Conservation (phyloP, 1,139 yeast species). For the Eremothecium cymbalariae region DNA sequence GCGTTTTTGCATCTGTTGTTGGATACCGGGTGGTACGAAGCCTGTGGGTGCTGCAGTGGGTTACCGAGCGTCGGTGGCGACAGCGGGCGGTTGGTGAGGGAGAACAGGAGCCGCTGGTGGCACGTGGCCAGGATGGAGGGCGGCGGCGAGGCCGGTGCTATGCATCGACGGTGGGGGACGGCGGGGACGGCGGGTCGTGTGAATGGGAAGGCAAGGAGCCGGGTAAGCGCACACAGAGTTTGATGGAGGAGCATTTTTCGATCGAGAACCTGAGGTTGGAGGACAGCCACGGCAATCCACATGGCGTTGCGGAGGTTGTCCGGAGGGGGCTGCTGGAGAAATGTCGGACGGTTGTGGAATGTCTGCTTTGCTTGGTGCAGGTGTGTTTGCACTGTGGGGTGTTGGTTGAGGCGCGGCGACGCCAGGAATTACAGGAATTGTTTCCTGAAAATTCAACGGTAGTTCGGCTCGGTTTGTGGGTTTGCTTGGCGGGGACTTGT, state of each 20-base stretch:
- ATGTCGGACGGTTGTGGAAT: conserved; percentile 16
- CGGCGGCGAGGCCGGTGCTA: background rate
- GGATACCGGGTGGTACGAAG: conserved; percentile 8
- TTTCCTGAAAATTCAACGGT: conserved; percentile 33
- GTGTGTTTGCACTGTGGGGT: conserved; percentile 8
- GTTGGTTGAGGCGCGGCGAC: conserved; percentile 30
- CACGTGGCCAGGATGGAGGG: conserved; percentile 4
- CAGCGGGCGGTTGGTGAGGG: conserved; percentile 10
- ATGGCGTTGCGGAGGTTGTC: conserved; percentile 18
- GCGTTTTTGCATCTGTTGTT: conserved; percentile 6
- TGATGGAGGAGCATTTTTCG: conserved; percentile 23
- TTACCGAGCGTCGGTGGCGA: conserved; percentile 10
- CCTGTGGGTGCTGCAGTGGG: conserved; percentile 11
- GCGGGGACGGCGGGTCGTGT: background rate
- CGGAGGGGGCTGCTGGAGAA: conserved; percentile 17
- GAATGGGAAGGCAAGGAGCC: background rate
- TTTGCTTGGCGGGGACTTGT: conserved; percentile 45
- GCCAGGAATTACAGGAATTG: conserved; percentile 29
- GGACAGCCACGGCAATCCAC: conserved; percentile 19
- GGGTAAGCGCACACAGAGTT: background rate
- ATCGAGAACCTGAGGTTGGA: conserved; percentile 16
- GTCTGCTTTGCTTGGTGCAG: conserved; percentile 14
- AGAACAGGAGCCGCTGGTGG: conserved; percentile 17
- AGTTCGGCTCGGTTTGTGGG: conserved; percentile 47
- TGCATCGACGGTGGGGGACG: background rate